Conservation (phyloP, 2,329 filamentous ascomycete genomes). For the Volutella citrinella region DNA sequence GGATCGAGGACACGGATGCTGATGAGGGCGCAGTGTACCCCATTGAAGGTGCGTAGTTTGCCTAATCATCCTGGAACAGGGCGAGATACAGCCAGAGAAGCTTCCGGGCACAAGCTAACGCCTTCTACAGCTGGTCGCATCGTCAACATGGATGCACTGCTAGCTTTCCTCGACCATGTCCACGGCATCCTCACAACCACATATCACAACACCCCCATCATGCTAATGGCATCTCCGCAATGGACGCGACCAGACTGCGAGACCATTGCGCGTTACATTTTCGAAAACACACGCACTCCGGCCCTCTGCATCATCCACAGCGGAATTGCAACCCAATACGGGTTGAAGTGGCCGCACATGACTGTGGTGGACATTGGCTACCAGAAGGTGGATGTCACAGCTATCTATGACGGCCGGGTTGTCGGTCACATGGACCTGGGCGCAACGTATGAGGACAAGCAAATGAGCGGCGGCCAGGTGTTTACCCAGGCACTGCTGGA, state of each 20-base stretch:
- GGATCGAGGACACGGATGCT: constrained; percentile 84
- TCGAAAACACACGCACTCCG: constrained; percentile 95
- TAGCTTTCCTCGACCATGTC: constrained; percentile 88
- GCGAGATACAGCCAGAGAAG: constrained; percentile 4
- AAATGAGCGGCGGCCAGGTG: constrained; percentile 76
- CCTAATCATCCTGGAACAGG: background rate
- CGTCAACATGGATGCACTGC: constrained; percentile 87
- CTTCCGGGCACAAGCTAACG: constrained; percentile 11
- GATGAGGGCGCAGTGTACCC: constrained; percentile 90
- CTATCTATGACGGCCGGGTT: constrained; percentile 78
- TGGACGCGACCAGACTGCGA: constrained; percentile 91
- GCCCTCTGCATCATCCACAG: constrained; percentile 89
- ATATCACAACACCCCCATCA: constrained; percentile 93
- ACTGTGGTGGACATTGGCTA: constrained; percentile 90
- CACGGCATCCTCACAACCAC: constrained; percentile 85
- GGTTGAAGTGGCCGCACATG: constrained; percentile 69
- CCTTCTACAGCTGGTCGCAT: constrained; percentile 66
- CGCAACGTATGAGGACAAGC: constrained; percentile 47
- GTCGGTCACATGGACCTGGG: constrained; percentile 64
- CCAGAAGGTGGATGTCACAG: constrained; percentile 89
- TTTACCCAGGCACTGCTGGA: constrained; percentile 74
- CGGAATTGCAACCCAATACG: constrained; percentile 83
- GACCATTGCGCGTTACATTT: constrained; percentile 86
- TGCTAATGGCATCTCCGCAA: constrained; percentile 83
- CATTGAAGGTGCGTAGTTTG: constrained; percentile 52